Conservation (phyloP, 768 basidiomycete genomes). For the Cystobasidium ongulense region DNA sequence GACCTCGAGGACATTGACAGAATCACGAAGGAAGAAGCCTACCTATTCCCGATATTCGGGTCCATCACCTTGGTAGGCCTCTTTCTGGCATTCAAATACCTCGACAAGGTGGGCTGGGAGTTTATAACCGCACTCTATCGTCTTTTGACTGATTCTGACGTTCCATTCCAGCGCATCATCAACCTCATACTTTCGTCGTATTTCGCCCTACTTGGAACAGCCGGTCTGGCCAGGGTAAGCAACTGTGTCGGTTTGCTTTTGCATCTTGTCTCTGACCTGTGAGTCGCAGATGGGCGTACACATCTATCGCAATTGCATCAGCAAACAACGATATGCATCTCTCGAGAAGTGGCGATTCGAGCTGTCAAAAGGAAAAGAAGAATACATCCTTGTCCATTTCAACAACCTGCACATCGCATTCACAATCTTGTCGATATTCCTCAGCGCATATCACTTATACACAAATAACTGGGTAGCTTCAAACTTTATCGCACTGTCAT, state of each 20-base stretch:
- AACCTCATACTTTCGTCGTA: constrained; percentile 60
- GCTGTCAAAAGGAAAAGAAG: constrained; percentile 36
- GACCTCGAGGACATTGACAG: constrained; percentile 52
- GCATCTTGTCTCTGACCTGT: background rate
- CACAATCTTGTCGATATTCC: constrained; percentile 52
- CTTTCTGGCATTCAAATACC: constrained; percentile 42
- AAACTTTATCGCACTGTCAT: constrained; percentile 65
- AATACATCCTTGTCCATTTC: constrained; percentile 46
- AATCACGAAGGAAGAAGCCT: constrained; percentile 32
- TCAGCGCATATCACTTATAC: constrained; percentile 60
- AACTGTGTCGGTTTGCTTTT: constrained; percentile 48
- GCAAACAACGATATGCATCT: constrained; percentile 31
- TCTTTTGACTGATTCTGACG: background rate
- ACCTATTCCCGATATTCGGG: background rate
- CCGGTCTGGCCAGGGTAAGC: constrained; percentile 58
- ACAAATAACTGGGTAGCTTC: constrained; percentile 64
- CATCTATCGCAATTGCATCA: constrained; percentile 43
- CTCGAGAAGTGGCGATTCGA: constrained; percentile 37
- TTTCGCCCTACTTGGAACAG: constrained; percentile 55
- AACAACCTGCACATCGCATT: constrained; percentile 47
- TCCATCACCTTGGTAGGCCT: constrained; percentile 29
- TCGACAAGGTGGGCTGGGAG: constrained; percentile 39
- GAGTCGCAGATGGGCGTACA: constrained; percentile 13
- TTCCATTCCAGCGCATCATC: constrained; percentile 55
- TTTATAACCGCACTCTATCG: background rate